A percentile compares a stretch with the other conserved stretches of the same genome.
These are phyloP conservation scores for Nannochloropsis granulata DNA, from an alignment of 108 stramenopile genomes.

Conservation along the genomic window DNA sequence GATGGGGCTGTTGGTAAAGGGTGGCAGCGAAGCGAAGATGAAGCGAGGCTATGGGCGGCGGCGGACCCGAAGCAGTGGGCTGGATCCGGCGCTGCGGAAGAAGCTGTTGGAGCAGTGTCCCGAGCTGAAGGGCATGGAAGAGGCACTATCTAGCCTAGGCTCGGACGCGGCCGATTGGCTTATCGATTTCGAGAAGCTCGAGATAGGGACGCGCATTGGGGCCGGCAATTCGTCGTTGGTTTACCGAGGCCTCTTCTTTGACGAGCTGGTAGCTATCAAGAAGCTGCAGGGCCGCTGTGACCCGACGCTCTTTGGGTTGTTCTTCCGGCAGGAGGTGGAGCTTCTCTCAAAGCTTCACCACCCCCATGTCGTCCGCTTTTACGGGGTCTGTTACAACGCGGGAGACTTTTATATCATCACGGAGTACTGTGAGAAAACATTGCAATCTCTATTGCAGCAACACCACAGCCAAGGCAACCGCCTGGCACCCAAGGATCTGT, in stretches of 20 bases:
- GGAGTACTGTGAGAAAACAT: not conserved
- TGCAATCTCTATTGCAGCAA: not conserved
- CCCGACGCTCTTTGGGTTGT: not conserved
- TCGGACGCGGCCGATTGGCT: conserved; percentile 1
- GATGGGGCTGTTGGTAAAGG: not conserved
- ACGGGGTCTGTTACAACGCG: conserved; percentile 6
- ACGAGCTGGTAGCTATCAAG: not conserved
- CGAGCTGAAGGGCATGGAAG: not conserved
- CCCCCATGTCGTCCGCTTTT: conserved; percentile 13
- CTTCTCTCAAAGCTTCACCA: conserved; percentile 9
- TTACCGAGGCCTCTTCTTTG: not conserved
- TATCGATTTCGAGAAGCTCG: conserved; percentile 1
- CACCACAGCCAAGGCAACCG: not conserved
- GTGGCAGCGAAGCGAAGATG: not conserved
- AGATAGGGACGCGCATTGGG: not conserved
- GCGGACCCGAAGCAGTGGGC: not conserved
- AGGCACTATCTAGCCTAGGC: not conserved
- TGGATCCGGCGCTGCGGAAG: not conserved
- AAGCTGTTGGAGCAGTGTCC: not conserved
- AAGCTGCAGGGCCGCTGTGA: not conserved
- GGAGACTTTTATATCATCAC: conserved; percentile 8
- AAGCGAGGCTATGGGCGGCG: not conserved
- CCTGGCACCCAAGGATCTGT: not conserved
- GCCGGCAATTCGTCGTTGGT: not conserved
- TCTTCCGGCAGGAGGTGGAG: conserved; percentile 5